Evolutionary conservation across 108 stramenopile genomes (phyloP).

Genomic region (Skeletonema marinoi): DNA sequence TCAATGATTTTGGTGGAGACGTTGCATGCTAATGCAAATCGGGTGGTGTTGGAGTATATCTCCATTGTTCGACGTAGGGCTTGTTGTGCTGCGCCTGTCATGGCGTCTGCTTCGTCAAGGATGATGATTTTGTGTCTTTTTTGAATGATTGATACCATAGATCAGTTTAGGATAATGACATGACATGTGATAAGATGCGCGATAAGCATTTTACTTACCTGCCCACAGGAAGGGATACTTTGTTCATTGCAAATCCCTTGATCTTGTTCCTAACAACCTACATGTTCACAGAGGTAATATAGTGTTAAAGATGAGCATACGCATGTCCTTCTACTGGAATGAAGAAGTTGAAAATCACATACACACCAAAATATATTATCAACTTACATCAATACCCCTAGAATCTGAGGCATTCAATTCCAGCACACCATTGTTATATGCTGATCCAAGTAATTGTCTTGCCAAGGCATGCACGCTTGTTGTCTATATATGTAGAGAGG

Average conservation of each 20-base stretch:
- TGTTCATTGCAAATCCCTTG: slow-evolving; percentile 98
- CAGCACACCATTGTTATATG: slow-evolving; percentile 78
- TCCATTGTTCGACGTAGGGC: slow-evolving; percentile 98
- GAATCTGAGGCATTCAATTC: slow-evolving; percentile 99
- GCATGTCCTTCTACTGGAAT: too few species aligned
- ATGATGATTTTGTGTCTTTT: slow-evolving; percentile 96
- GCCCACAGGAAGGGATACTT: slow-evolving; percentile 76
- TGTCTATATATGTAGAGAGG: slow-evolving; percentile 50
- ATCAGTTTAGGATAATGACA: not conserved
- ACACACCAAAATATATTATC: too few species aligned
- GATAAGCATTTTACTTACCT: slow-evolving; percentile 58
- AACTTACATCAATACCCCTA: slow-evolving; percentile 92
- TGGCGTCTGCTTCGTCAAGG: slow-evolving; percentile 98
- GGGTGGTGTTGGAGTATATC: slow-evolving; percentile 95
- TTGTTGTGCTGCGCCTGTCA: slow-evolving; percentile 98
- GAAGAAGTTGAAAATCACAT: too few species aligned
- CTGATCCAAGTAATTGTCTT: slow-evolving; percentile 78
- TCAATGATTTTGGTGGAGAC: slow-evolving; percentile 97
- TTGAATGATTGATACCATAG: not conserved
- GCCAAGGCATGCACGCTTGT: slow-evolving; percentile 92
- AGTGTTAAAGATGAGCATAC: too few species aligned
- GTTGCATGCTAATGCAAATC: slow-evolving; percentile 99
- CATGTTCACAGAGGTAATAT: too few species aligned
- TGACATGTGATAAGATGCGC: too few species aligned
- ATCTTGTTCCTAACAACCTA: slow-evolving; percentile 97